Percentiles rank a stretch among this genome's conserved stretches.
Evolutionary conservation across 345 rosid genomes (phyloP).

Genomic region (Eucalyptus globulus): DNA sequence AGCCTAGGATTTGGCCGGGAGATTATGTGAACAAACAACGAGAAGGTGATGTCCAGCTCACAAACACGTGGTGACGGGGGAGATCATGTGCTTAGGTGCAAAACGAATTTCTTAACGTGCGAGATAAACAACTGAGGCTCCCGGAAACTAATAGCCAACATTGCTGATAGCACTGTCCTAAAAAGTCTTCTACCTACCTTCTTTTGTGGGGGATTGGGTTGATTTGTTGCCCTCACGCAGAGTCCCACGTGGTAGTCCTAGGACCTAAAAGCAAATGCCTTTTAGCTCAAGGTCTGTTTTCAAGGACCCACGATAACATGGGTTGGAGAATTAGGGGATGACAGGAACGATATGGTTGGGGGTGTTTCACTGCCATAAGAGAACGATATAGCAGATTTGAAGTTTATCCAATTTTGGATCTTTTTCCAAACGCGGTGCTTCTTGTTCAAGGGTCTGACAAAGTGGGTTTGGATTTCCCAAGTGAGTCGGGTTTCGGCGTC

Average conservation of each 20-base stretch:
- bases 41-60: slow-evolving; percentile 3
- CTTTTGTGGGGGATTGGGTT: not conserved
- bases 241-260: slow-evolving; percentile 16
- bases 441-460: not conserved
- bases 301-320: not conserved
- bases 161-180: not conserved
- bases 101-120: not conserved
- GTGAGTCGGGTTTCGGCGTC: not conserved
- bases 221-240: not conserved
- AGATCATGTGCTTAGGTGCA: slow-evolving; percentile 39
- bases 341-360: not conserved
- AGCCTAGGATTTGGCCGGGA: not conserved
- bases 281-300: slow-evolving; percentile 3
- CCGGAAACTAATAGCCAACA: not conserved
- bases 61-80: slow-evolving; percentile 17
- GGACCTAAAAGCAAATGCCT: not conserved
- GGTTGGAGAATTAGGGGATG: not conserved
- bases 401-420: not conserved
- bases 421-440: not conserved
- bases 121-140: not conserved
- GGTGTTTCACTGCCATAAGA: not conserved
- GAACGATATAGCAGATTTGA: not conserved
- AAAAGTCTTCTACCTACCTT: not conserved
- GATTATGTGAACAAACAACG: not conserved
- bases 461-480: not conserved